These are phyloP conservation scores for Cytospora piceae DNA, from an alignment of 2,329 filamentous ascomycete genomes.

Conservation along the genomic window DNA sequence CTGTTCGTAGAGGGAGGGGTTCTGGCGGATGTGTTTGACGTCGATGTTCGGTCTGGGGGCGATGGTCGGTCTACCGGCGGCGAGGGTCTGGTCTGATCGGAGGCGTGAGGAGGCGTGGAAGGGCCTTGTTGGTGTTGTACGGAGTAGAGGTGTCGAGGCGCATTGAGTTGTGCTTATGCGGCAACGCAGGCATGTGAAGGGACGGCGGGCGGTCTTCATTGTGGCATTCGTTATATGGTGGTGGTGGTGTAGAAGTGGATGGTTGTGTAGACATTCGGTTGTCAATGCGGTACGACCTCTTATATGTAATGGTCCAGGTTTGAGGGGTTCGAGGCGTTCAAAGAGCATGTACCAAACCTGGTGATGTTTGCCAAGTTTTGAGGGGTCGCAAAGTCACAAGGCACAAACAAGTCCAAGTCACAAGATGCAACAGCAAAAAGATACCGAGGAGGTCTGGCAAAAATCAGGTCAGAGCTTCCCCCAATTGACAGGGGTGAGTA, in stretches of 20 bases:
- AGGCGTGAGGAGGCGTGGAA: conserved; percentile 25
- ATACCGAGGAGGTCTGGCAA: neutral
- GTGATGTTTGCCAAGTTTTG: neutral
- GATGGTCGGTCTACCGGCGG: conserved; percentile 59
- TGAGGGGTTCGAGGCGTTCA: too few relatives aligned
- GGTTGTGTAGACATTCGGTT: neutral
- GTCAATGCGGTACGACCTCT: too few relatives aligned
- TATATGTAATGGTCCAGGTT: too few relatives aligned
- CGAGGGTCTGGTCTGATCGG: conserved; percentile 27
- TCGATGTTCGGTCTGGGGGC: conserved; percentile 82
- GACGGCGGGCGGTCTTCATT: conserved; percentile 28
- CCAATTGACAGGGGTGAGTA: neutral
- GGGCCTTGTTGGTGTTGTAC: conserved; percentile 1
- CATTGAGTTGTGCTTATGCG: conserved; percentile 4
- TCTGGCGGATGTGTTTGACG: conserved; percentile 87
- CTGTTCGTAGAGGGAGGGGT: conserved; percentile 76
- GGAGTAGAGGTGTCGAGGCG: neutral
- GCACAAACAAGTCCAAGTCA: neutral
- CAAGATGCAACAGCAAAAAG: neutral
- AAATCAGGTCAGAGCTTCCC: neutral
- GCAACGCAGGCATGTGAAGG: conserved; percentile 31
- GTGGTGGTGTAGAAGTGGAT: neutral
- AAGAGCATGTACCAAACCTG: neutral
- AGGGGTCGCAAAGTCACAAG: neutral
- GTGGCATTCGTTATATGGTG: conserved; percentile 2